These are phyloP conservation scores for Raphidocelis subcapitata DNA, from an alignment of 139 green algal species.

Conservation along the genomic window DNA sequence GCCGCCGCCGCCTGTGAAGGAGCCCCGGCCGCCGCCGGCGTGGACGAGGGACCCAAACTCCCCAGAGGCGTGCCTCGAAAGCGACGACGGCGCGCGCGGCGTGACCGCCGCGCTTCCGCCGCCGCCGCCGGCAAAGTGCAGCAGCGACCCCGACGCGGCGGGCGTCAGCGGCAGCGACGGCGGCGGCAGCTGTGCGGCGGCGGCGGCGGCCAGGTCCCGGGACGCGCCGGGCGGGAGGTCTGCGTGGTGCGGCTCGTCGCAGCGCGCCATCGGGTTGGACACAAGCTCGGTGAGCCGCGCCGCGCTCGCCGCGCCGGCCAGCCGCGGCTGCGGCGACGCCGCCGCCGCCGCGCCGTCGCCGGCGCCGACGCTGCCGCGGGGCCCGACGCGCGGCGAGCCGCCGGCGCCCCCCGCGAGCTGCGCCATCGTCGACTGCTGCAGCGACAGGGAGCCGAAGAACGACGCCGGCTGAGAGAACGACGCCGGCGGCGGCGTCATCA, in stretches of 20 bases:
- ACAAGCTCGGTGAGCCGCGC: slow-evolving; percentile 10
- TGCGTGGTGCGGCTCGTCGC: not conserved
- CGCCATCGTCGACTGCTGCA: not conserved
- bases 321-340: not conserved
- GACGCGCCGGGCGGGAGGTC: not conserved
- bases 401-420: not conserved
- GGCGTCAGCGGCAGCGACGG: no score
- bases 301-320: not conserved
- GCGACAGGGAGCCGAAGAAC: not conserved
- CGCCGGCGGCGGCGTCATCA: not conserved
- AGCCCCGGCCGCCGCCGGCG: not conserved
- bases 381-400: not conserved
- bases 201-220: not conserved
- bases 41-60: not conserved
- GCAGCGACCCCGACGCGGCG: no score
- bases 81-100: no score
- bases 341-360: not conserved
- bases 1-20: not conserved
- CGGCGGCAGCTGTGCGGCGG: no score
- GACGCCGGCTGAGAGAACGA: not conserved
- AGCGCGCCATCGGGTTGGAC: slow-evolving; percentile 3
- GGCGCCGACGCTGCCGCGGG: not conserved
- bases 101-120: no score
- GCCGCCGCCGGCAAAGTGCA: no score
- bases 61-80: no score